phyloP scores from a whole-genome alignment of 768 basidiomycete species.

The Porpolomopsis calyptriformis region DNA sequence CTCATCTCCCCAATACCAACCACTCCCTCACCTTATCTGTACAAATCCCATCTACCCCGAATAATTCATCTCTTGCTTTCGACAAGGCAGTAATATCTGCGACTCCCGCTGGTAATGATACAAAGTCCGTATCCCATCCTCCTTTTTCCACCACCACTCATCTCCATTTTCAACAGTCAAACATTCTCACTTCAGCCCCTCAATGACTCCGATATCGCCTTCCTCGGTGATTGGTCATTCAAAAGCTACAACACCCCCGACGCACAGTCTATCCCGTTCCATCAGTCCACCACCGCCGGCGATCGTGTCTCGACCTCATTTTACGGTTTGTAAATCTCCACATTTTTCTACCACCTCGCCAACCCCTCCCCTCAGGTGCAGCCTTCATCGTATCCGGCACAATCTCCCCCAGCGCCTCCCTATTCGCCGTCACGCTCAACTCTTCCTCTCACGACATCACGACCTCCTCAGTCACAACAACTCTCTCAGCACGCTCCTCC shows the following conservation, averaged over 20 bases:
- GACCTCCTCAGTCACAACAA: conserved; percentile 27
- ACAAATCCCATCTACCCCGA: conserved; percentile 19
- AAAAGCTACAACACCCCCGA: conserved; percentile 12
- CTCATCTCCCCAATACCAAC: conserved; percentile 32
- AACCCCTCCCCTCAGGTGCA: conserved; percentile 34
- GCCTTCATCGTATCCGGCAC: conserved; percentile 51
- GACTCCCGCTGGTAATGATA: conserved; percentile 30
- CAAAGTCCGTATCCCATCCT: conserved; percentile 8
- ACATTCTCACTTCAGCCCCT: neutral
- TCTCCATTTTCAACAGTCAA: neutral
- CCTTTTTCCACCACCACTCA: neutral
- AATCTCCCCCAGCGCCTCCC: conserved; percentile 46
- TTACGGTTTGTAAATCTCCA: conserved; percentile 25
- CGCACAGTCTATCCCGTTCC: conserved; percentile 7
- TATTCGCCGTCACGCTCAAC: conserved; percentile 42
- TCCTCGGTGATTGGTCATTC: conserved; percentile 47
- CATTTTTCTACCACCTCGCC: neutral
- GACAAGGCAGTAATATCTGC: conserved; percentile 43
- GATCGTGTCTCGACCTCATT: conserved; percentile 36
- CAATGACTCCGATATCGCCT: conserved; percentile 16
- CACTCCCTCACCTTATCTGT: conserved; percentile 48
- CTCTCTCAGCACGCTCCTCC: conserved; percentile 41
- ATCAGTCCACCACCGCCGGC: conserved; percentile 29
- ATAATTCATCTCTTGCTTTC: conserved; percentile 37
- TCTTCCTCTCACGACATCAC: neutral